Percentiles rank a stretch among this genome's conserved stretches.
phyloP scores from a whole-genome alignment of 208 protist genomes.

The Wallacemonas sp. region DNA sequence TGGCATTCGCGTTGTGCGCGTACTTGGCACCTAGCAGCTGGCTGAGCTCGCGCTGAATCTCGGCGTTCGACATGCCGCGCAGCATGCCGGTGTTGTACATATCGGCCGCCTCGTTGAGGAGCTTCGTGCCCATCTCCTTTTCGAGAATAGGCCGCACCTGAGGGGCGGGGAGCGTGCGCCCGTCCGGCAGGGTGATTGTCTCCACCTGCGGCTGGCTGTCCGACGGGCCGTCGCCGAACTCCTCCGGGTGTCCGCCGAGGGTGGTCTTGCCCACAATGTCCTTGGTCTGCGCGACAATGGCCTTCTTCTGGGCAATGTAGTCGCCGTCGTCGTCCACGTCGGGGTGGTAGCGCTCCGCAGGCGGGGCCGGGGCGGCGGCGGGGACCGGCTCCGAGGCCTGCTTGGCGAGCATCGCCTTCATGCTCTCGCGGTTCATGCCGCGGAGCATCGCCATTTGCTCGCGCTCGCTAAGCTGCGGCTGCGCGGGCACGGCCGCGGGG shows the following conservation, averaged over 20 bases:
- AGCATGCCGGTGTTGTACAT: slow-evolving; percentile 72
- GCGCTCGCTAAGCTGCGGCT: slow-evolving; percentile 66
- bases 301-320: slow-evolving; percentile 85
- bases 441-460: slow-evolving; percentile 92
- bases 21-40: slow-evolving; percentile 60
- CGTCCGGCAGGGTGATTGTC: slow-evolving; percentile 68
- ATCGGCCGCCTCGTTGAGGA: slow-evolving; percentile 76
- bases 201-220: slow-evolving; percentile 58
- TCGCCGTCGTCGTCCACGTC: slow-evolving; percentile 85
- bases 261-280: slow-evolving; percentile 77
- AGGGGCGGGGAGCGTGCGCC: slow-evolving; percentile 53
- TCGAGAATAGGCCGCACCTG: slow-evolving; percentile 66
- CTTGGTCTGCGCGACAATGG: slow-evolving; percentile 74
- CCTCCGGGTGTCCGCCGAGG: slow-evolving; percentile 80
- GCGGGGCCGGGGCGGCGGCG: slow-evolving; percentile 11
- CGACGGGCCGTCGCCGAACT: slow-evolving; percentile 79
- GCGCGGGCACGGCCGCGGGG: slow-evolving; percentile 24
- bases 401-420: slow-evolving; percentile 83
- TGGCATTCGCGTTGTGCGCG: slow-evolving; percentile 81
- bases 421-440: slow-evolving; percentile 83
- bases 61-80: slow-evolving; percentile 54
- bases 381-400: slow-evolving; percentile 44
- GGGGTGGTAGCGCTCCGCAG: slow-evolving; percentile 31
- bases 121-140: slow-evolving; percentile 56
- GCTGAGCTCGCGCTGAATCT: slow-evolving; percentile 75